Evolutionary conservation across 306 rosid genomes (phyloP).

Genomic region (Gastrolobium bilobum): DNA sequence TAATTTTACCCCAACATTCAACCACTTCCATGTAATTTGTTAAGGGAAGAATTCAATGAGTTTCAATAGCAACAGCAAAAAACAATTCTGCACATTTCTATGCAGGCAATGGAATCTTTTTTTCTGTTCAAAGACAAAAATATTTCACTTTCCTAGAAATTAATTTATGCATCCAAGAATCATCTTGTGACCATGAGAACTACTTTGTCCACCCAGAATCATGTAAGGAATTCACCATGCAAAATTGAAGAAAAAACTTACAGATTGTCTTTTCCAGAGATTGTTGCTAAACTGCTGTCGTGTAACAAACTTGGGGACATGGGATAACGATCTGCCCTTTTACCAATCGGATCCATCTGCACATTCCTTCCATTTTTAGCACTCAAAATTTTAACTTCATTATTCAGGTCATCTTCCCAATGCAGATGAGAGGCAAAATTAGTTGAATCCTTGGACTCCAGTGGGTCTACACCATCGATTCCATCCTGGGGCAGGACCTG

Average conservation of each 20-base stretch:
- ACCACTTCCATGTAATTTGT: constrained; percentile 22
- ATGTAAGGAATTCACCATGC: constrained; percentile 30
- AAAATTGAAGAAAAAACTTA: constrained; percentile 67
- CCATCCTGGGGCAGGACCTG: constrained; percentile 95
- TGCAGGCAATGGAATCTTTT: constrained; percentile 22
- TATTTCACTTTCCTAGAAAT: constrained; percentile 29
- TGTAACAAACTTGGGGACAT: constrained; percentile 97
- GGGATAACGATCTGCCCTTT: constrained; percentile 68
- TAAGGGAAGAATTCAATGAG: background rate
- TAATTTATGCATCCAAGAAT: constrained; percentile 35
- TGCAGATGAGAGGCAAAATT: constrained; percentile 74
- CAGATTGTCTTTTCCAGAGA: constrained; percentile 77
- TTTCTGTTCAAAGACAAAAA: background rate
- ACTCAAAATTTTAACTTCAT: constrained; percentile 65
- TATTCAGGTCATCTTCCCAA: constrained; percentile 73
- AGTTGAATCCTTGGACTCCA: constrained; percentile 67
- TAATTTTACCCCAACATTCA: background rate
- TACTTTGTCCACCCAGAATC: constrained; percentile 34
- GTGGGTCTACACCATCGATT: constrained; percentile 63
- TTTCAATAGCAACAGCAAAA: background rate
- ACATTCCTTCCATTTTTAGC: constrained; percentile 64
- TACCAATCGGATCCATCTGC: constrained; percentile 72
- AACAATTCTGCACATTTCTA: background rate
- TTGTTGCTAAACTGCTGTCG: constrained; percentile 67
- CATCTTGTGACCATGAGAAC: constrained; percentile 22